These are phyloP conservation scores for Phytophthora pluvialis DNA, from an alignment of 352 stramenopile species.

Conservation along the genomic window DNA sequence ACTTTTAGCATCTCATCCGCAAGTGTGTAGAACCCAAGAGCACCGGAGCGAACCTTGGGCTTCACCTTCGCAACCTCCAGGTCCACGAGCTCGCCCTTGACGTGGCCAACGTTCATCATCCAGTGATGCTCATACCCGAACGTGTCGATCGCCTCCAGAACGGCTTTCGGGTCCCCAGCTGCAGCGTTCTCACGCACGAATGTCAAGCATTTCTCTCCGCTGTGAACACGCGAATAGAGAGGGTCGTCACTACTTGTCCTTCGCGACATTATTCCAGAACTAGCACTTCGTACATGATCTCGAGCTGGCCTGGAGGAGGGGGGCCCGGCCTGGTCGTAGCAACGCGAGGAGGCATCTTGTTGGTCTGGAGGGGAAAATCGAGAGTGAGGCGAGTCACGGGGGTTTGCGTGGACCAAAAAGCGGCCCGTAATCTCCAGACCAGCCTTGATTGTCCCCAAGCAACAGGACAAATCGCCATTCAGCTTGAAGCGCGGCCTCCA, in stretches of 20 bases:
- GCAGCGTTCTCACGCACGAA: conserved; percentile 43
- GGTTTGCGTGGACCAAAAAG: too few species aligned
- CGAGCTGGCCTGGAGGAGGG: conserved; percentile 18
- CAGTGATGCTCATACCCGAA: conserved; percentile 39
- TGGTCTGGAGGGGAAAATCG: too few species aligned
- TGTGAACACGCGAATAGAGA: too few species aligned
- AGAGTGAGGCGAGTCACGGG: too few species aligned
- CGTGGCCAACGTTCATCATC: conserved; percentile 58
- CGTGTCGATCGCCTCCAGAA: conserved; percentile 47
- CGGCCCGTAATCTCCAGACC: conserved; percentile 12
- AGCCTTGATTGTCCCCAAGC: conserved; percentile 6
- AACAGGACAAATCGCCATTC: background rate
- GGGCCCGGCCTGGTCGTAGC: conserved; percentile 30
- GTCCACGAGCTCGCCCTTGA: conserved; percentile 54
- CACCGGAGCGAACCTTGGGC: conserved; percentile 32
- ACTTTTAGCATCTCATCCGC: too few species aligned
- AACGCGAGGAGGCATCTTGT: conserved; percentile 30
- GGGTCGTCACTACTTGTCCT: too few species aligned
- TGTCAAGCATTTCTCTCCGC: conserved; percentile 30
- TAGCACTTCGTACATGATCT: conserved; percentile 38
- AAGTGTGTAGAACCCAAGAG: too few species aligned
- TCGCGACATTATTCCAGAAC: too few species aligned
- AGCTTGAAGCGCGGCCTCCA: conserved; percentile 21
- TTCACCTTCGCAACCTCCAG: conserved; percentile 39
- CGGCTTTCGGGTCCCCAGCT: conserved; percentile 37